Conservation (phyloP, 176 grass and related monocot genomes). For the Cenchrus americanus region DNA sequence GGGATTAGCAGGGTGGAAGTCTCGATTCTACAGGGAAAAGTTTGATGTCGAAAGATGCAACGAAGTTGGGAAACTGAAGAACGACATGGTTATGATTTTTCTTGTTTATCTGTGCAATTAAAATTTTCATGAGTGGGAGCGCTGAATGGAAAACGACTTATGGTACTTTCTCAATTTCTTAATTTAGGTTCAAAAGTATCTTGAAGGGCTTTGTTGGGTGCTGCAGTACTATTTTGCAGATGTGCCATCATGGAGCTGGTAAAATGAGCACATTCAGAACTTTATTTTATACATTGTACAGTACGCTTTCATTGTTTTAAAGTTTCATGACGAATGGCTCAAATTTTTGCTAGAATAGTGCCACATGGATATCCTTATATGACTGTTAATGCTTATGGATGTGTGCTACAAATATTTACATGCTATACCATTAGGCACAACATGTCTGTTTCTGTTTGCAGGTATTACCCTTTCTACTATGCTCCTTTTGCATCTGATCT, state of each 20-base stretch:
- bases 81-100: conserved; percentile 48
- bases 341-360: background rate
- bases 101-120: conserved; percentile 33
- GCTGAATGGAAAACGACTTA: background rate
- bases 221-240: conserved; percentile 64
- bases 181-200: conserved; percentile 66
- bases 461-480: conserved; percentile 66
- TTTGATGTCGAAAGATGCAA: conserved; percentile 39
- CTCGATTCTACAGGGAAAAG: conserved; percentile 63
- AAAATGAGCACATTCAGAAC: background rate
- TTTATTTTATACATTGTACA: conserved; percentile 3
- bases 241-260: conserved; percentile 72
- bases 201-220: conserved; percentile 73
- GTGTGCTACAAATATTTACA: background rate
- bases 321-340: background rate
- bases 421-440: background rate
- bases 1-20: conserved; percentile 54
- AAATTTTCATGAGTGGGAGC: background rate
- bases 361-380: background rate
- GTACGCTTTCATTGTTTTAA: conserved; percentile 11
- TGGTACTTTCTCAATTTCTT: background rate
- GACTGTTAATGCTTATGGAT: conserved; percentile 16
- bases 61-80: conserved; percentile 45
- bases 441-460: conserved; percentile 7
- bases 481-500: conserved; percentile 70